Base-by-base conservation (phyloP, 1,139 yeast genomes). In the Chernovozyma sophiae-reginae region DNA sequence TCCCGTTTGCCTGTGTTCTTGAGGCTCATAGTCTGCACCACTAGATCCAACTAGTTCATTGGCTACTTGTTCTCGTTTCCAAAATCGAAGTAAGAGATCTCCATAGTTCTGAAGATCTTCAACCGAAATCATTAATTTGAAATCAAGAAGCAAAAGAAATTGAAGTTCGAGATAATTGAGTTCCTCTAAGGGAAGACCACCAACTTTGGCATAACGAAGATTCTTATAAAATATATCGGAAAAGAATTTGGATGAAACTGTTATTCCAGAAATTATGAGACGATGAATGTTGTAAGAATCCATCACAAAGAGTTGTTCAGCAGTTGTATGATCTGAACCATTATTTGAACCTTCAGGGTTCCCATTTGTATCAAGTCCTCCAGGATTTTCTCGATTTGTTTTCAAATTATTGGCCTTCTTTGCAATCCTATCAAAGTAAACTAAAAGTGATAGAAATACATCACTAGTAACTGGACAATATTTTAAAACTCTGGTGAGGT, bases 391-490 rank as follows among this genome's bases (percentile, higher is more conserved):
- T 38, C 49, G 52, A 38, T 56, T 56, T 37, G 52, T 56, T 38
- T 59, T 62, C 34, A 70, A 55, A 44, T 67, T 77, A 54, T 85
- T 86, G 39, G 96, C 96, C 46, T 86, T 75, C 55, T 86, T 86
- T 14, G 96, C 95, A 38, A 92, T 87, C 45, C 98, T 68, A 61
- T 92, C 99, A 62, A 92, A 89, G 59, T 92, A 94, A 19, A 94
- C 97, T 48, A 92, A 68, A 37, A 94, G 64, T 25, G 96, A 82
- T 36, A 92, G 68, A 58, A 90, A 92, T 23, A 94, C 97, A 56
- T 94, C 98, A 60, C 92, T 92, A 2, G 98, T 90, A 16, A 94
- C 94, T 0, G 99, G 98, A 60, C 99, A 92, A 61, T 92, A 94
- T 60, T 90, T 92, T 55, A 92, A 75, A 23, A 92, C 94, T 52